Conservation (phyloP, 805 yeast genomes). For the Wickerhamiella lipophila region DNA sequence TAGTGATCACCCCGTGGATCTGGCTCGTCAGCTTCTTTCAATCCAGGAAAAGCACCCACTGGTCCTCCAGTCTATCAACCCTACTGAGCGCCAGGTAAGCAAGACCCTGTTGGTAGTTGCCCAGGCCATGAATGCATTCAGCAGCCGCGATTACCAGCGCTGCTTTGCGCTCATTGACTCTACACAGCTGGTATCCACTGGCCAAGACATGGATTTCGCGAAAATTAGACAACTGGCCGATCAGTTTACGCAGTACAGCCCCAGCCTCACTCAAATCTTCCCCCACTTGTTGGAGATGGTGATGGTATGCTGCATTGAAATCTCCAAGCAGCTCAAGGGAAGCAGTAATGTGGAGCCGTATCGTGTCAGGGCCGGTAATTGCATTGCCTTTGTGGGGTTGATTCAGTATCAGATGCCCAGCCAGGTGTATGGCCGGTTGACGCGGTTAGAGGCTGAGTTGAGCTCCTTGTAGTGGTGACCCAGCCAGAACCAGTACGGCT, state of each 20-base stretch:
- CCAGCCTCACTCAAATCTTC: conserved; percentile 59
- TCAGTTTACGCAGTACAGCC: conserved; percentile 52
- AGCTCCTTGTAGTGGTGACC: background rate
- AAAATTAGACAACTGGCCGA: conserved; percentile 57
- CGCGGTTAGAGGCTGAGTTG: conserved; percentile 20
- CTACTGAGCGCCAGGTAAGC: conserved; percentile 51
- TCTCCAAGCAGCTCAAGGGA: conserved; percentile 31
- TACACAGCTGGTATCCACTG: conserved; percentile 44
- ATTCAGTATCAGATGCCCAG: conserved; percentile 85
- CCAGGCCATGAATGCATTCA: conserved; percentile 48
- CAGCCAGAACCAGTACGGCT: too few species aligned
- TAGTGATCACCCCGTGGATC: conserved; percentile 25
- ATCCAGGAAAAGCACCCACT: conserved; percentile 42
- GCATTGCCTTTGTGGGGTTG: conserved; percentile 92
- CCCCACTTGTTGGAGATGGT: conserved; percentile 70
- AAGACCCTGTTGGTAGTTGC: conserved; percentile 51
- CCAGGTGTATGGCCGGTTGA: conserved; percentile 22
- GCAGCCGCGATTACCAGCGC: conserved; percentile 45
- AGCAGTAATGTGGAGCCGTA: conserved; percentile 18
- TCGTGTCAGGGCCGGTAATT: conserved; percentile 47
- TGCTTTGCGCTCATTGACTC: conserved; percentile 44
- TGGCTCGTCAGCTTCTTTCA: conserved; percentile 30
- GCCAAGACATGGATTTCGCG: conserved; percentile 33
- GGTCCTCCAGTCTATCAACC: conserved; percentile 43
- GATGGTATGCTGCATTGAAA: conserved; percentile 59